Evolutionary conservation across 2,329 filamentous ascomycete genomes (phyloP).

Genomic region (Nigrospora osmanthi): DNA sequence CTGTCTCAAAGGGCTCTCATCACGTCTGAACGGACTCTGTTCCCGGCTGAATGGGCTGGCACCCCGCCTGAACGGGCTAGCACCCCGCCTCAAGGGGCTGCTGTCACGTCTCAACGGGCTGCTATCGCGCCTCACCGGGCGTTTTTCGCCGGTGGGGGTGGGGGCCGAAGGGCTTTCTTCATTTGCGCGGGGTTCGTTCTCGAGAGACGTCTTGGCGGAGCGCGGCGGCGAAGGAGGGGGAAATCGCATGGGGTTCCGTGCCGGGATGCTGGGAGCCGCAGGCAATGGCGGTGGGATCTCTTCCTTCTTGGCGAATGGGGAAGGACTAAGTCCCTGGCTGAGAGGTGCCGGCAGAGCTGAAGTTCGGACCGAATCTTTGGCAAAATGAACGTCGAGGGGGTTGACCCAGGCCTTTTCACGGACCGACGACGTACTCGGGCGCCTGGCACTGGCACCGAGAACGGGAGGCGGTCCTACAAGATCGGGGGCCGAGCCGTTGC

Average conservation of each 20-base stretch:
- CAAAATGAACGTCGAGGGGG: conserved; percentile 39
- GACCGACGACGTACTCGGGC: conserved; percentile 22
- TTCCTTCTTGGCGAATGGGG: conserved; percentile 1
- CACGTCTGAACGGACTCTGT: too few relatives aligned
- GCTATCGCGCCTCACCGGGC: too few relatives aligned
- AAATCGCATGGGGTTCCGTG: not conserved
- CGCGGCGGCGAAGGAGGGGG: conserved; percentile 24
- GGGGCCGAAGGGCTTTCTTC: too few relatives aligned
- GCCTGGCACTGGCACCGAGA: conserved; percentile 19
- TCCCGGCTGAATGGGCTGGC: too few relatives aligned
- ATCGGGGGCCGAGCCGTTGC: conserved; percentile 26
- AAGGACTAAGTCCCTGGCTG: conserved; percentile 1
- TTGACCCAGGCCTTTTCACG: conserved; percentile 34
- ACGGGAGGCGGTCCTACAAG: conserved; percentile 22
- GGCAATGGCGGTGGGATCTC: not conserved
- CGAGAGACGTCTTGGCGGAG: conserved; percentile 17
- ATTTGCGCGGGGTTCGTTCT: conserved; percentile 3
- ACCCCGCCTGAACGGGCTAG: too few relatives aligned
- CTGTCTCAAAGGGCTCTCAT: too few relatives aligned
- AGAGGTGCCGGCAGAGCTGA: conserved; percentile 8
- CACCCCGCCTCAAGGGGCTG: too few relatives aligned
- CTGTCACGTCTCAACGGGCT: too few relatives aligned
- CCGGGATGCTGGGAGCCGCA: conserved; percentile 1
- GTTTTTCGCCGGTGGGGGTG: too few relatives aligned
- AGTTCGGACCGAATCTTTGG: conserved; percentile 17